Evolutionary conservation across 2,329 filamentous ascomycete species (phyloP).

Genomic region (Aureobasidium sp.): DNA sequence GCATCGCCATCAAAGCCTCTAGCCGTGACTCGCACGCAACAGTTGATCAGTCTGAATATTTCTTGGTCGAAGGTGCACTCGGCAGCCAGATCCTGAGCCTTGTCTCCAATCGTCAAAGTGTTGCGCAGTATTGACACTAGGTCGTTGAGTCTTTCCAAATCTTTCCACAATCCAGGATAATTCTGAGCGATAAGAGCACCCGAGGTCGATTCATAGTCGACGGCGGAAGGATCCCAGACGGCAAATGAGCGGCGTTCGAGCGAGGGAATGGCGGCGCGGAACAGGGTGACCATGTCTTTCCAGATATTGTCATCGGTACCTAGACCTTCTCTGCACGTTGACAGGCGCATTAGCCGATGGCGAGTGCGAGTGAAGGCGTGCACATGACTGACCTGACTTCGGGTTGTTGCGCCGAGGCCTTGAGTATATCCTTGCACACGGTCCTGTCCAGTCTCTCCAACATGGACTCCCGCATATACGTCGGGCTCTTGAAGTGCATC

Average conservation of each 20-base stretch:
- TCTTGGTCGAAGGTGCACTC: conserved; percentile 53
- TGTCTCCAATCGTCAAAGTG: conserved; percentile 52
- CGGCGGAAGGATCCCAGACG: conserved; percentile 47
- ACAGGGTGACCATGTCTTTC: conserved; percentile 49
- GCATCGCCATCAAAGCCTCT: conserved; percentile 57
- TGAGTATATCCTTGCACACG: conserved; percentile 52
- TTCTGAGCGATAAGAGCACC: conserved; percentile 55
- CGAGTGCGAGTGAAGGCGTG: neutral
- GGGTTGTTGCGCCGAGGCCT: conserved; percentile 48
- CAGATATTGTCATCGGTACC: conserved; percentile 51
- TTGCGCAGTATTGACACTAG: conserved; percentile 55
- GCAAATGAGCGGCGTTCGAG: conserved; percentile 55
- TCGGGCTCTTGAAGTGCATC: conserved; percentile 52
- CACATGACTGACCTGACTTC: conserved; percentile 40
- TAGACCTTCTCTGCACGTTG: conserved; percentile 42
- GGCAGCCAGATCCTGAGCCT: conserved; percentile 55
- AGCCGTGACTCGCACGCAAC: conserved; percentile 56
- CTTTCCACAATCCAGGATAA: conserved; percentile 50
- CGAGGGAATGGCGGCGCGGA: conserved; percentile 52
- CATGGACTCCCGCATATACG: conserved; percentile 51
- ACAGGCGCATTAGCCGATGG: neutral
- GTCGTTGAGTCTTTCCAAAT: conserved; percentile 55
- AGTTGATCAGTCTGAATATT: conserved; percentile 53
- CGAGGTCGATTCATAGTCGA: conserved; percentile 50
- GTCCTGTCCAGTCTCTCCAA: conserved; percentile 47